Conservation (phyloP, 495 filamentous ascomycete species). For the Cudoniella acicularis region DNA sequence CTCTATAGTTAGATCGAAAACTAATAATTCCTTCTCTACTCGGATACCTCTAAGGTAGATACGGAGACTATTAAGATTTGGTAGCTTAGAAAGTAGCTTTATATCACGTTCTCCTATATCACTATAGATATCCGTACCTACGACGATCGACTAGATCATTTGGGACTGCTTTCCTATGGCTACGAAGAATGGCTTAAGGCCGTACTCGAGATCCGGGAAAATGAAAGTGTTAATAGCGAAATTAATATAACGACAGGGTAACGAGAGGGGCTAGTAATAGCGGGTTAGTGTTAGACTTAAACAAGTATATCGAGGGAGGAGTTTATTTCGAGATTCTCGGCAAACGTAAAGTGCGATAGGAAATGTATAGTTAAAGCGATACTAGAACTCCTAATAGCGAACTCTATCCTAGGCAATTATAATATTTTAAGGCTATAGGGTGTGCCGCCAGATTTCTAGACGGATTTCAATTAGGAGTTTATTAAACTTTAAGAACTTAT, state of each 20-base stretch:
- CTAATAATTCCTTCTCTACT: not conserved
- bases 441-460: not conserved
- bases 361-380: not conserved
- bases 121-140: not conserved
- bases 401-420: not conserved
- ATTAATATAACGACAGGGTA: not conserved
- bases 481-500: not conserved
- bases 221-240: not conserved
- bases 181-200: not conserved
- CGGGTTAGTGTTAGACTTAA: not conserved
- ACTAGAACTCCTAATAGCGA: not conserved
- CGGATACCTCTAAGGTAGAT: not conserved
- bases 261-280: not conserved
- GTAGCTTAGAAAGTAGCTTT: conserved; percentile 3
- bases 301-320: conserved; percentile 1
- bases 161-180: not conserved
- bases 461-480: not conserved
- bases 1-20: not conserved
- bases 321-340: not conserved
- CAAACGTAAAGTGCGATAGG: conserved; percentile 1
- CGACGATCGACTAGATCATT: conserved; percentile 2
- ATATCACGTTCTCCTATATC: not conserved
- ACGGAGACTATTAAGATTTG: conserved; percentile 1
- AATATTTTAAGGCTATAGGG: not conserved
- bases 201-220: not conserved